Conservation (phyloP, 257 asterid species). For the Lycium ferocissimum region DNA sequence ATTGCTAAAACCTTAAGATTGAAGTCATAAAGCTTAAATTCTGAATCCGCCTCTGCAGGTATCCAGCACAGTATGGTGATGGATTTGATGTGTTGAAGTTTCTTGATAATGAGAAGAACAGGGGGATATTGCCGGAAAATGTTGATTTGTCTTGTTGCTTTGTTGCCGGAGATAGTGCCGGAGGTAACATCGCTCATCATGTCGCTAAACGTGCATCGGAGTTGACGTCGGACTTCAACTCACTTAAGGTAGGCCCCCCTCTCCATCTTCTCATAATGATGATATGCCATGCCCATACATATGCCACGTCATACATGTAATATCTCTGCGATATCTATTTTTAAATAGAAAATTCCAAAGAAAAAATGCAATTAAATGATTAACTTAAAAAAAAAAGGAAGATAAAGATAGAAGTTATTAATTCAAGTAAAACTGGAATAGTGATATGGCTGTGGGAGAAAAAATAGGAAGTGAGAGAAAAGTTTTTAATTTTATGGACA, state of each 20-base stretch:
- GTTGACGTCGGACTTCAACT: constrained; percentile 37
- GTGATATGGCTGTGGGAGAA: too few species aligned
- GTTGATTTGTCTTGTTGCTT: constrained; percentile 70
- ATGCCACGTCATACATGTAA: neutral
- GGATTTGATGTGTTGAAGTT: constrained; percentile 66
- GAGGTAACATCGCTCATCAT: constrained; percentile 79
- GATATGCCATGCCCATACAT: neutral
- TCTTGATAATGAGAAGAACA: constrained; percentile 48
- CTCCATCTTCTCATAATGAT: neutral
- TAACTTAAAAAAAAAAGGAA: too few species aligned
- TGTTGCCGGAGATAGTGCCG: constrained; percentile 87
- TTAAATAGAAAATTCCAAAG: too few species aligned
- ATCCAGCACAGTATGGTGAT: constrained; percentile 78
- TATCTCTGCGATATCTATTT: too few species aligned
- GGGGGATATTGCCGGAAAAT: constrained; percentile 54
- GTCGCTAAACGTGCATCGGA: constrained; percentile 58
- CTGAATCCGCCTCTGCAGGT: constrained; percentile 19
- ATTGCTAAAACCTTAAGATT: too few species aligned
- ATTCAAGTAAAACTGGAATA: too few species aligned
- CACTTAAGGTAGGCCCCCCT: constrained; percentile 46
- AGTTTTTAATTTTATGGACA: too few species aligned
- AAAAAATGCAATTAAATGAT: too few species aligned
- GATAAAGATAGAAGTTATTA: too few species aligned
- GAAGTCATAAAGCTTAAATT: too few species aligned
- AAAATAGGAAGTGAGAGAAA: too few species aligned